phyloP scores from a whole-genome alignment of 352 stramenopile genomes.

The Phytophthora foliorum region DNA sequence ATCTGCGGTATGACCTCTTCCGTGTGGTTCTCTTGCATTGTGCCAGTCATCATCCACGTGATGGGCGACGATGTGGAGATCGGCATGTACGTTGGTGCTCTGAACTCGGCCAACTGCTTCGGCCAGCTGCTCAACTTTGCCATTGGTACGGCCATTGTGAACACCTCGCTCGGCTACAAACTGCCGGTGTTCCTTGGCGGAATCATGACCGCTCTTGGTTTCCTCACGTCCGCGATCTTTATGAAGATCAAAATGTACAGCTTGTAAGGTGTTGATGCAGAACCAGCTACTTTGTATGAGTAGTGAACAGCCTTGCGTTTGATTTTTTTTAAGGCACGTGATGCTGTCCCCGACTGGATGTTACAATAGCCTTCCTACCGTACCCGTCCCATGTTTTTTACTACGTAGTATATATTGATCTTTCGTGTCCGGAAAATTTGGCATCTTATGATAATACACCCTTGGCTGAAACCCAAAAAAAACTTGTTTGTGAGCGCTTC shows the following conservation, averaged over 20 bases:
- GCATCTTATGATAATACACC: too few species aligned
- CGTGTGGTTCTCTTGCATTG: conserved; percentile 42
- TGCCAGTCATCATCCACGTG: conserved; percentile 43
- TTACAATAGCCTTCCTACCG: too few species aligned
- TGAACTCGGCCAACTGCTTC: conserved; percentile 50
- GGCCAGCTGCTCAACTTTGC: conserved; percentile 44
- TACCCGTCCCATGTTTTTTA: too few species aligned
- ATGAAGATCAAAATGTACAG: conserved; percentile 51
- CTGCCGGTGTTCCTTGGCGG: conserved; percentile 43
- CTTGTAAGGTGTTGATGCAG: conserved; percentile 24
- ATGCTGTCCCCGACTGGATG: too few species aligned
- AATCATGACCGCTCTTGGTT: conserved; percentile 39
- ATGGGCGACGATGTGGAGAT: conserved; percentile 41
- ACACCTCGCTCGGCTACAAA: conserved; percentile 46
- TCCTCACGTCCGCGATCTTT: conserved; percentile 35
- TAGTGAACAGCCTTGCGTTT: conserved; percentile 24
- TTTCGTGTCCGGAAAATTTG: too few species aligned
- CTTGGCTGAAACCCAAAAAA: too few species aligned
- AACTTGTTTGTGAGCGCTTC: too few species aligned
- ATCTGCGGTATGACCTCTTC: conserved; percentile 43
- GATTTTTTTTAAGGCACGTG: too few species aligned
- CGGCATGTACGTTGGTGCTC: conserved; percentile 42
- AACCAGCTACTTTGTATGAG: conserved; percentile 24
- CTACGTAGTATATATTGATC: too few species aligned
- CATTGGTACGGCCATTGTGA: conserved; percentile 35